These are phyloP conservation scores for Trichoderma cornu-damae DNA, from an alignment of 2,329 filamentous ascomycete genomes.

Conservation along the genomic window DNA sequence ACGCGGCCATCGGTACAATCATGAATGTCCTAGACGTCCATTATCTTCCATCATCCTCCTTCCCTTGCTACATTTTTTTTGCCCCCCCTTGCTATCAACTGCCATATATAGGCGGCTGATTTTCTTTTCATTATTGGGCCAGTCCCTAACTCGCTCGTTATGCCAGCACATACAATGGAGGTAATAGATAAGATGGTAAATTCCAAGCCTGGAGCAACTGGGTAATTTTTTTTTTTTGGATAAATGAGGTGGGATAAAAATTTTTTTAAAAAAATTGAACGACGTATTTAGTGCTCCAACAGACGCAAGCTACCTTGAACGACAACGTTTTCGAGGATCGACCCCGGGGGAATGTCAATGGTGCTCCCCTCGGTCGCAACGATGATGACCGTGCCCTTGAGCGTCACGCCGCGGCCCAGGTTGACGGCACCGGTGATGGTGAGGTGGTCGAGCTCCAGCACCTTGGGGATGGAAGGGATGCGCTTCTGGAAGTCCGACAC, in stretches of 20 bases:
- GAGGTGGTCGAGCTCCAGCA: conserved; percentile 86
- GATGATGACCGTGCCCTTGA: conserved; percentile 99
- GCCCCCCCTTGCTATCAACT: conserved; percentile 1
- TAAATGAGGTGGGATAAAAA: too few species aligned
- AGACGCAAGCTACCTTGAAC: conserved; percentile 90
- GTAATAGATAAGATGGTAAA: conserved; percentile 15
- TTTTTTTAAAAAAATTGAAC: too few species aligned
- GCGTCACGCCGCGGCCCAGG: conserved; percentile 86
- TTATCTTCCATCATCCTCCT: background rate
- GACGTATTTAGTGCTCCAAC: conserved; percentile 53
- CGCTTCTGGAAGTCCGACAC: conserved; percentile 93
- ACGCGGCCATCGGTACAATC: conserved; percentile 1
- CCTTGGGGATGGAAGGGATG: conserved; percentile 82
- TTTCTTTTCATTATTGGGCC: conserved; percentile 5
- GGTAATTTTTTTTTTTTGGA: conserved; percentile 11
- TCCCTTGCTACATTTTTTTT: background rate
- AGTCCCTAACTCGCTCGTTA: conserved; percentile 5
- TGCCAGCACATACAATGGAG: conserved; percentile 8
- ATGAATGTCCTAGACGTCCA: conserved; percentile 7
- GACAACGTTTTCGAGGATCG: conserved; percentile 96
- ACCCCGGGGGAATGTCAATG: conserved; percentile 94
- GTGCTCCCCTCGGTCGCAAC: conserved; percentile 96
- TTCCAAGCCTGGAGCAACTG: conserved; percentile 12
- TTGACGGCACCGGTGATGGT: conserved; percentile 98
- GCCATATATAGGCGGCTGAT: conserved; percentile 2